Conservation (phyloP, 2,329 filamentous ascomycete species). For the Blastomyces parvus region DNA sequence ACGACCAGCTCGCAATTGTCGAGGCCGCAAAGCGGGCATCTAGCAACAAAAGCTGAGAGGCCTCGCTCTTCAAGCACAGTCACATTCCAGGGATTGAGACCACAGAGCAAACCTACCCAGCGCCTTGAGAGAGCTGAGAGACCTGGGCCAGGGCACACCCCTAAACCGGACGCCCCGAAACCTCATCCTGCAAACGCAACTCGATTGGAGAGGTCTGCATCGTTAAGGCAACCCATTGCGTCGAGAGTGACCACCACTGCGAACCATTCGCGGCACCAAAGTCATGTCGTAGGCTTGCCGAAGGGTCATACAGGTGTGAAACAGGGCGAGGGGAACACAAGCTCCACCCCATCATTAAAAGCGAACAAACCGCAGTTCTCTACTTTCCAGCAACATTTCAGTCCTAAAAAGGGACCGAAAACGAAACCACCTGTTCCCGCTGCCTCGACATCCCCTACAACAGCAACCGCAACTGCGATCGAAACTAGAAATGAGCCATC, state of each 20-base stretch:
- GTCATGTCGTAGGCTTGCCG: conserved; percentile 23
- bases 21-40: conserved; percentile 1
- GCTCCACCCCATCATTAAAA: conserved; percentile 11
- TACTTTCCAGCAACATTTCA: conserved; percentile 32
- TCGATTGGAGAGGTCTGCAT: conserved; percentile 29
- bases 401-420: conserved; percentile 29
- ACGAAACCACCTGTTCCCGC: conserved; percentile 19
- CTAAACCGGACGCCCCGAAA: conserved; percentile 18
- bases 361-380: conserved; percentile 26
- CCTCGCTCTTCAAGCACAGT: neutral
- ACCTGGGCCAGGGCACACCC: neutral
- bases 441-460: conserved; percentile 11
- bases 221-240: conserved; percentile 27
- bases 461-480: neutral
- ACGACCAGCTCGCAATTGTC: conserved; percentile 4
- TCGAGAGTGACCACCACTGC: conserved; percentile 17
- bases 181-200: conserved; percentile 15
- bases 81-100: neutral
- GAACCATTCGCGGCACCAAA: conserved; percentile 29
- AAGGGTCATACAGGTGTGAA: conserved; percentile 9
- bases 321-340: conserved; percentile 5
- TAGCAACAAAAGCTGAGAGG: neutral
- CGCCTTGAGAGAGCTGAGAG: conserved; percentile 6
- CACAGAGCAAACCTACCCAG: neutral
- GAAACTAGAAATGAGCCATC: conserved; percentile 11